Evolutionary conservation across 495 filamentous ascomycete species (phyloP).

Genomic region (Pyrenopolyporus hunteri): DNA sequence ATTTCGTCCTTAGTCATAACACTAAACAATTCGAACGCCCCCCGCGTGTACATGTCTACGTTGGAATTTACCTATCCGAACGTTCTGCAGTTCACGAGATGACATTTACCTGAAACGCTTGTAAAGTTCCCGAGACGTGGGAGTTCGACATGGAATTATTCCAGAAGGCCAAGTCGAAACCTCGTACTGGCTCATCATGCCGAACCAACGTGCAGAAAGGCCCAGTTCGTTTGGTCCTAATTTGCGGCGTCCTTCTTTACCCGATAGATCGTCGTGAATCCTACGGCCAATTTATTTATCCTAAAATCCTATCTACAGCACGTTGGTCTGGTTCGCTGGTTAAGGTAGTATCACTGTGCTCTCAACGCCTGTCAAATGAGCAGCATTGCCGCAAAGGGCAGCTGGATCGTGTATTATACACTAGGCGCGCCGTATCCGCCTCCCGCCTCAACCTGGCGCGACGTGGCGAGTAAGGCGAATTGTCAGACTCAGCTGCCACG

Average conservation of each 20-base stretch:
- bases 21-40: too few species aligned
- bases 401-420: background rate
- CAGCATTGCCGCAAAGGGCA: too few species aligned
- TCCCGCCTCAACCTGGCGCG: too few species aligned
- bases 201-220: slow-evolving; percentile 1
- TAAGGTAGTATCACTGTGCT: too few species aligned
- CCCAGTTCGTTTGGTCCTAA: slow-evolving; percentile 9
- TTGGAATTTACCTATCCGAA: background rate
- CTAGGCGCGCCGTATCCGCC: too few species aligned
- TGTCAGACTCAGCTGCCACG: slow-evolving; percentile 5
- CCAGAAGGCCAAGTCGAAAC: background rate
- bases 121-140: background rate
- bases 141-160: slow-evolving; percentile 6
- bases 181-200: slow-evolving; percentile 1
- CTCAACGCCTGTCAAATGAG: too few species aligned
- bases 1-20: too few species aligned
- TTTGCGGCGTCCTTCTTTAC: background rate
- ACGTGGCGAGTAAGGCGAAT: slow-evolving; percentile 18
- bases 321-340: too few species aligned
- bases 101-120: slow-evolving; percentile 5
- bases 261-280: too few species aligned
- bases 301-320: background rate
- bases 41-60: too few species aligned
- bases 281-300: background rate
- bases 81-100: background rate